These are phyloP conservation scores for Trichoderma sp. DNA, from an alignment of 2,329 filamentous ascomycete species.

Conservation along the genomic window DNA sequence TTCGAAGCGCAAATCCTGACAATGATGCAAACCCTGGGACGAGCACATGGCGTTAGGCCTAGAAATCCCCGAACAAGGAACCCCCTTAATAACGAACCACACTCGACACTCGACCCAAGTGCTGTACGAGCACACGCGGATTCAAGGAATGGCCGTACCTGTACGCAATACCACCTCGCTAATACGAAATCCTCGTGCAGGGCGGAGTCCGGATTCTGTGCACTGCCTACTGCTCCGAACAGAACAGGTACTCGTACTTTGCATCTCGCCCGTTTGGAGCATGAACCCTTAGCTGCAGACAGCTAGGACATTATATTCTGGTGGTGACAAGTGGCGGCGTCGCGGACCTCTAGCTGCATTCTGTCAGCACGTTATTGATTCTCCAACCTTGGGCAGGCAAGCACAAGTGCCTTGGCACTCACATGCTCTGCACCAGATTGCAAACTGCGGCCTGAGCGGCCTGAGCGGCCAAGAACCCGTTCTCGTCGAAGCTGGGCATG, in stretches of 20 bases:
- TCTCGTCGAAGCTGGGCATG: background rate
- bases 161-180: background rate
- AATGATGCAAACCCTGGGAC: background rate
- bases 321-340: slow-evolving; percentile 2
- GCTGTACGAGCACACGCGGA: background rate
- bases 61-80: slow-evolving; percentile 7
- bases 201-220: background rate
- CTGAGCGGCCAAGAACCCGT: background rate
- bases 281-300: background rate
- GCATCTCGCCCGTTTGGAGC: slow-evolving; percentile 2
- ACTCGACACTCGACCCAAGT: background rate
- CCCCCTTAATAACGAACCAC: background rate
- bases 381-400: background rate
- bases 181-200: background rate
- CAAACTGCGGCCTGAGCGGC: background rate
- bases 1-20: background rate
- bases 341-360: slow-evolving; percentile 13
- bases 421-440: background rate
- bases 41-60: slow-evolving; percentile 10
- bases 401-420: slow-evolving; percentile 19
- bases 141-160: background rate
- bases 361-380: slow-evolving; percentile 20
- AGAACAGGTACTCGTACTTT: background rate
- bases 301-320: slow-evolving; percentile 4
- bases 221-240: background rate